Percentiles rank a stretch among this genome's conserved stretches.
Conservation (phyloP, 495 filamentous ascomycete genomes). For the Neurospora cerealis region DNA sequence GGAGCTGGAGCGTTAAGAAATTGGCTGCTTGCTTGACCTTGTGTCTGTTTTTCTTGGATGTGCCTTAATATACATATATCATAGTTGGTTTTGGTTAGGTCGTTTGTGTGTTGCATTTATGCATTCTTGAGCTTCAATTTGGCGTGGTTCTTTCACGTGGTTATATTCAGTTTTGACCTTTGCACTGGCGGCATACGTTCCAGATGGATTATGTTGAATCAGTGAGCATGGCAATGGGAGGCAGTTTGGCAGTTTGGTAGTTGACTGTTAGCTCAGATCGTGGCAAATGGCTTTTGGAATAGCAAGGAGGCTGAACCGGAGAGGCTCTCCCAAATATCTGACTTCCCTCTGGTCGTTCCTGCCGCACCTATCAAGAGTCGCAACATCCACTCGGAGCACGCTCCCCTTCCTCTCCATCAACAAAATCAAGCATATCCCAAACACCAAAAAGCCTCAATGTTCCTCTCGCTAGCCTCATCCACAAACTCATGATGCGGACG, state of each 20-base stretch:
- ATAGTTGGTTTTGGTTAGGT: not conserved
- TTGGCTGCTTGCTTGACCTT: not conserved
- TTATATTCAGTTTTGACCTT: not conserved
- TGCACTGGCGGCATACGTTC: not conserved
- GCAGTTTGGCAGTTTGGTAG: no score
- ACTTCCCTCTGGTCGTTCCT: no score
- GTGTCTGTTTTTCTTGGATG: not conserved
- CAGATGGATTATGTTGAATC: not conserved
- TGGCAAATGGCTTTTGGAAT: no score
- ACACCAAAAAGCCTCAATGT: constrained; percentile 39
- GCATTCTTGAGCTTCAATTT: not conserved
- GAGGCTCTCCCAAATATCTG: no score
- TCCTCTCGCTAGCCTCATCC: constrained; percentile 39
- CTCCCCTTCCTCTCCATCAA: no score
- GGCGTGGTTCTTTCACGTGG: not conserved
- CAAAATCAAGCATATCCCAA: constrained; percentile 31
- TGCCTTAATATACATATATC: not conserved
- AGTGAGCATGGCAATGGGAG: not conserved
- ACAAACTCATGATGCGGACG: constrained; percentile 39
- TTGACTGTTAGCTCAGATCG: no score
- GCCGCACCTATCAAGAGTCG: no score
- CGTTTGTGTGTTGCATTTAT: not conserved
- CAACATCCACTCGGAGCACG: no score
- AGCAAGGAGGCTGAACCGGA: no score
- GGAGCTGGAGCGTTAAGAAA: not conserved